These are phyloP conservation scores for Phytophthora europaea DNA, from an alignment of 352 stramenopile genomes.

Conservation along the genomic window DNA sequence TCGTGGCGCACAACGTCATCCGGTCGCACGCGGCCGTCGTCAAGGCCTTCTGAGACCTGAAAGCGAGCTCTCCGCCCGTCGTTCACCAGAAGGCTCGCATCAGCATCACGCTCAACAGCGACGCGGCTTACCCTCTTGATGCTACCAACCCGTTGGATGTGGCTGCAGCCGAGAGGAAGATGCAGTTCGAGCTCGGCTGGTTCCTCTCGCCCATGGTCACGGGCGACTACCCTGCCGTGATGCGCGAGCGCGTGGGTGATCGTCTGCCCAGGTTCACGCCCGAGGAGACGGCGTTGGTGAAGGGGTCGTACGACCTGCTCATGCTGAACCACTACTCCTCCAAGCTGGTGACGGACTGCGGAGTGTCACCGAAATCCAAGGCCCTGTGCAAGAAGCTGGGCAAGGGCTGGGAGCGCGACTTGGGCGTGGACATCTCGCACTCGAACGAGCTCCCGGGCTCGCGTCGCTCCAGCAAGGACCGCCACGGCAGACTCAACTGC, in stretches of 20 bases:
- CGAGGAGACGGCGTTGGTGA: slow-evolving; percentile 74
- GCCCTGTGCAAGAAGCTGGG: slow-evolving; percentile 56
- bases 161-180: slow-evolving; percentile 80
- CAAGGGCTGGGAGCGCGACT: slow-evolving; percentile 59
- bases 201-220: slow-evolving; percentile 91
- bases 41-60: slow-evolving; percentile 84
- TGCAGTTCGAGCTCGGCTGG: slow-evolving; percentile 94
- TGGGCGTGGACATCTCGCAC: slow-evolving; percentile 64
- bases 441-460: slow-evolving; percentile 71
- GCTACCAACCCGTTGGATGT: slow-evolving; percentile 51
- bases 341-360: slow-evolving; percentile 66
- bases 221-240: slow-evolving; percentile 93
- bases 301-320: slow-evolving; percentile 92
- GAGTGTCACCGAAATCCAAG: slow-evolving; percentile 43
- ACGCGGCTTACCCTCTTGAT: slow-evolving; percentile 85
- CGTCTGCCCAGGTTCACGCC: slow-evolving; percentile 90
- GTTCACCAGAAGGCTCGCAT: slow-evolving; percentile 75
- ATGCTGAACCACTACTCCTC: slow-evolving; percentile 96
- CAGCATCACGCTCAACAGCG: slow-evolving; percentile 92
- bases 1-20: slow-evolving; percentile 90
- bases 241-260: slow-evolving; percentile 84
- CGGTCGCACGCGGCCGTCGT: slow-evolving; percentile 92
- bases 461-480: slow-evolving; percentile 53
- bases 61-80: slow-evolving; percentile 39
- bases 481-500: slow-evolving; percentile 54